These are phyloP conservation scores for Dichotomocladium elegans DNA, from an alignment of 371 early-diverging fungal genomes.

Conservation along the genomic window DNA sequence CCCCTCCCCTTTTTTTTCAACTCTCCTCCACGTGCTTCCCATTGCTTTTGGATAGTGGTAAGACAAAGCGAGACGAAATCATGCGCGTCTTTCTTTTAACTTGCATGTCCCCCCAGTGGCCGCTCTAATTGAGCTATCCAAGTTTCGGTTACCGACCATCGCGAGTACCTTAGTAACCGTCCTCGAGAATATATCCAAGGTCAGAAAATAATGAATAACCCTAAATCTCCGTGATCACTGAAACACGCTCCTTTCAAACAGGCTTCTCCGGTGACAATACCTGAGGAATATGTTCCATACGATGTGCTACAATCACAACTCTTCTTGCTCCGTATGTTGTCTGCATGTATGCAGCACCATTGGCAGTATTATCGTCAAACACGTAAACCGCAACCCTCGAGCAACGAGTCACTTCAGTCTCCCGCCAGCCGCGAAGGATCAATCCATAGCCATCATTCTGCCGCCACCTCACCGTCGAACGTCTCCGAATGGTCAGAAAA, in stretches of 20 bases:
- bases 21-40: no score
- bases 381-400: background rate
- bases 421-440: slow-evolving; percentile 5
- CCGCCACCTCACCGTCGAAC: no score
- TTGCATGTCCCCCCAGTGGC: slow-evolving; percentile 40
- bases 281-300: slow-evolving; percentile 46
- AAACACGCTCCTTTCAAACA: slow-evolving; percentile 19
- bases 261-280: slow-evolving; percentile 30
- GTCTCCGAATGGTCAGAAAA: background rate
- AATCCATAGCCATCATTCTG: background rate
- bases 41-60: background rate
- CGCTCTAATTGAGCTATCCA: slow-evolving; percentile 58
- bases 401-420: background rate
- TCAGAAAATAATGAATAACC: slow-evolving; percentile 26
- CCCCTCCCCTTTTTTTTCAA: no score
- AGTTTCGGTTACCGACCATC: slow-evolving; percentile 46
- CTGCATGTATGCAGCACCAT: slow-evolving; percentile 69
- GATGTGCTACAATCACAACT: slow-evolving; percentile 72
- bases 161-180: slow-evolving; percentile 48
- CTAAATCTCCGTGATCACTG: slow-evolving; percentile 5
- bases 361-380: slow-evolving; percentile 62
- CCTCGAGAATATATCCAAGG: slow-evolving; percentile 60
- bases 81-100: background rate
- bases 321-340: slow-evolving; percentile 64
- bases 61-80: background rate